phyloP scores from a whole-genome alignment of 805 yeast genomes.

The Kregervanrija pseudodelftensis region DNA sequence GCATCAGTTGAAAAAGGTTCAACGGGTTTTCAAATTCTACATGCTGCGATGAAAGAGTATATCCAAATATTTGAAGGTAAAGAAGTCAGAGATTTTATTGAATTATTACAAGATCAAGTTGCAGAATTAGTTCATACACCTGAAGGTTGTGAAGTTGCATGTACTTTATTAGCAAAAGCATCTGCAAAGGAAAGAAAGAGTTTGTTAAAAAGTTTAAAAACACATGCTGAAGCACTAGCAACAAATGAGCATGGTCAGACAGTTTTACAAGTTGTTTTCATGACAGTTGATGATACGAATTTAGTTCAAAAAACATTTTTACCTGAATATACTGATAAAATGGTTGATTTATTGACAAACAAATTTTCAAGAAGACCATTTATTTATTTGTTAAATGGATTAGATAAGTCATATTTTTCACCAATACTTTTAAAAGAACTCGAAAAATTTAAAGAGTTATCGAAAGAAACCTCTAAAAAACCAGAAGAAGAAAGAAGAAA shows the following conservation, averaged over 20 bases:
- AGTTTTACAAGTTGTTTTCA: constrained; percentile 70
- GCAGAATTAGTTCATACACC: constrained; percentile 94
- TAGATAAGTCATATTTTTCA: constrained; percentile 75
- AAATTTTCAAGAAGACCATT: constrained; percentile 87
- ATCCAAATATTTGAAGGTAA: constrained; percentile 60
- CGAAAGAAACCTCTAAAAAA: constrained; percentile 73
- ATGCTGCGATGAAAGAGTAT: constrained; percentile 92
- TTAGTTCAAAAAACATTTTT: constrained; percentile 67
- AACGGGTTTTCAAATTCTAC: constrained; percentile 90
- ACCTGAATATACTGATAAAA: constrained; percentile 44
- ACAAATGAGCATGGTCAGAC: constrained; percentile 81
- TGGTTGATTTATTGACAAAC: constrained; percentile 52
- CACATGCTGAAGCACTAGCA: constrained; percentile 68
- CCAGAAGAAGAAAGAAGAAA: constrained; percentile 67
- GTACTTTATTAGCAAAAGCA: constrained; percentile 69
- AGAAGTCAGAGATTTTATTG: constrained; percentile 76
- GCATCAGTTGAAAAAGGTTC: constrained; percentile 95
- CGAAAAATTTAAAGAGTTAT: constrained; percentile 49
- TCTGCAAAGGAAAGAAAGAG: constrained; percentile 88
- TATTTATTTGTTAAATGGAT: constrained; percentile 69
- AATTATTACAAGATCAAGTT: constrained; percentile 75
- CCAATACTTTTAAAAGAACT: constrained; percentile 60
- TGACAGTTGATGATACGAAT: constrained; percentile 92
- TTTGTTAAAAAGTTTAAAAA: constrained; percentile 64
- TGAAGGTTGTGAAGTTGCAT: constrained; percentile 91